These are phyloP conservation scores for Achlya hypogyna DNA, from an alignment of 352 stramenopile species.

Conservation along the genomic window DNA sequence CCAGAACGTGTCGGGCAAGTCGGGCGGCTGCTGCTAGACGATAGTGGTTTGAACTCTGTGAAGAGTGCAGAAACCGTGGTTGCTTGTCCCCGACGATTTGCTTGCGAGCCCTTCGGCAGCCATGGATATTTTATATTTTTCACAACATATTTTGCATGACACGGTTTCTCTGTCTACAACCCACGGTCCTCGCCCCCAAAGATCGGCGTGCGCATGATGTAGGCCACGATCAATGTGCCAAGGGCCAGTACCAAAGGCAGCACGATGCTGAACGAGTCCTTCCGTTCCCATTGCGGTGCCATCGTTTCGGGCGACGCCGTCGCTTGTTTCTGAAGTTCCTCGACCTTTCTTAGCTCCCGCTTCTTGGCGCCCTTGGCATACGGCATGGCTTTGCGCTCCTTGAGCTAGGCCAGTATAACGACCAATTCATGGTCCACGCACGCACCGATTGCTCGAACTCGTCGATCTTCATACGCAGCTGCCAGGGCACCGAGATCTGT, in stretches of 20 bases:
- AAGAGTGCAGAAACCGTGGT: slow-evolving; percentile 7
- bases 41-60: slow-evolving; percentile 5
- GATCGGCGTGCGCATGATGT: not conserved
- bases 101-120: not conserved
- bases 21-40: slow-evolving; percentile 75
- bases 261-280: not conserved
- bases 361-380: not conserved
- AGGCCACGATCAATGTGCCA: not conserved
- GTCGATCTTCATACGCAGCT: slow-evolving; percentile 66
- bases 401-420: not conserved
- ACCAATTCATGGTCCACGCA: not conserved
- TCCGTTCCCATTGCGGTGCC: not conserved
- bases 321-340: too few species aligned
- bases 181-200: not conserved
- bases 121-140: slow-evolving; percentile 23
- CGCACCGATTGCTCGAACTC: slow-evolving; percentile 72
- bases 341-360: too few species aligned
- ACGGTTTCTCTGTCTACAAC: not conserved
- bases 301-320: too few species aligned
- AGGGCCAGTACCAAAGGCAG: not conserved
- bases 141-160: slow-evolving; percentile 20
- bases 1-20: slow-evolving; percentile 53
- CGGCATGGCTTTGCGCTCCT: slow-evolving; percentile 5
- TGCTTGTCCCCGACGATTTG: slow-evolving; percentile 1
- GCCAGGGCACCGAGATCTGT: slow-evolving; percentile 43